Percentiles rank a stretch among this genome's conserved stretches.
phyloP scores from a whole-genome alignment of 2,329 filamentous ascomycete species.

The Alternaria hordeiaustralica region DNA sequence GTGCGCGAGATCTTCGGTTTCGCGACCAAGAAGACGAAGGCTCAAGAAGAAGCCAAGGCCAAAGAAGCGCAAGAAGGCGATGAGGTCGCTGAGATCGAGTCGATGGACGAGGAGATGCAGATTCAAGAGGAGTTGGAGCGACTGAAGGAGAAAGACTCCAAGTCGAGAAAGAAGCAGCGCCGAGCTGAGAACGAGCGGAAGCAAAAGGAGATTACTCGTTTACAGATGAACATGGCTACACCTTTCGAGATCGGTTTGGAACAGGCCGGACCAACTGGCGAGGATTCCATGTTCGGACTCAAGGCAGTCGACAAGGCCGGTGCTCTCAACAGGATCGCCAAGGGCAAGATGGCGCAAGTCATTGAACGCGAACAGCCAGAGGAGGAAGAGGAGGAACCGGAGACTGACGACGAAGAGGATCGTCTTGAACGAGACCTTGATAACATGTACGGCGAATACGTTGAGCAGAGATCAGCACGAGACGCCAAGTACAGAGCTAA shows the following conservation, averaged over 20 bases:
- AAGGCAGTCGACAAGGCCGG: conserved; percentile 80
- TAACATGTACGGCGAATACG: conserved; percentile 83
- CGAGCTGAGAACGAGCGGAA: conserved; percentile 92
- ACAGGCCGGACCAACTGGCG: conserved; percentile 77
- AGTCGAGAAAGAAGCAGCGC: conserved; percentile 81
- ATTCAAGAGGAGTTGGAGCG: conserved; percentile 87
- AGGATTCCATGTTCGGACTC: conserved; percentile 85
- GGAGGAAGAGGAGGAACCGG: conserved; percentile 57
- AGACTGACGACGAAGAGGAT: conserved; percentile 81
- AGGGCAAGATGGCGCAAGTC: conserved; percentile 78
- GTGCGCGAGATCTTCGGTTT: conserved; percentile 92
- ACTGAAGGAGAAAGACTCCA: conserved; percentile 77
- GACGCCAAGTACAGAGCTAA: conserved; percentile 93
- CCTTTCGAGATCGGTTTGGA: conserved; percentile 97
- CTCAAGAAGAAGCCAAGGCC: conserved; percentile 53
- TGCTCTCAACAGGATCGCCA: conserved; percentile 71
- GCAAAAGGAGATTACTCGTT: conserved; percentile 89
- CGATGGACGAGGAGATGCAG: conserved; percentile 93
- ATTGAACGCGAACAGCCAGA: conserved; percentile 58
- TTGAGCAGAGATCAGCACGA: conserved; percentile 75
- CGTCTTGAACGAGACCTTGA: conserved; percentile 85
- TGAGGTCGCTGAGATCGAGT: conserved; percentile 81
- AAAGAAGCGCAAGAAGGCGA: conserved; percentile 55
- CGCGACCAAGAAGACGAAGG: conserved; percentile 70
- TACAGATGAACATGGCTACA: conserved; percentile 97